Percentiles rank a stretch among this genome's conserved stretches.
These are phyloP conservation scores for Globisporangium alternatum DNA, from an alignment of 352 stramenopile genomes.

Conservation along the genomic window DNA sequence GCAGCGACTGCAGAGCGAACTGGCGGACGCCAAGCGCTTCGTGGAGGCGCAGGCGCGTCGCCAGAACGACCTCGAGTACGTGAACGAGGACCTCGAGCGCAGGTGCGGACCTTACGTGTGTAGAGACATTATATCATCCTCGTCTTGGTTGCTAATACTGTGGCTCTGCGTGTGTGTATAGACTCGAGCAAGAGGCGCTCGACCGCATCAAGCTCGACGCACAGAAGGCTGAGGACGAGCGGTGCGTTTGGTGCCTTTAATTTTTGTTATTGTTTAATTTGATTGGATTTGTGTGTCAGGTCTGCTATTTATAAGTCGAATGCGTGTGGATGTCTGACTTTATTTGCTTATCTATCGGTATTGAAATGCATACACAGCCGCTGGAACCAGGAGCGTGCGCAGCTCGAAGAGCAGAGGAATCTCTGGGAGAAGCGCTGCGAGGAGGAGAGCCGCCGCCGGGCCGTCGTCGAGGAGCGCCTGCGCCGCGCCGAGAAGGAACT, in stretches of 20 bases:
- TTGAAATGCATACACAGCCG: constrained; percentile 26
- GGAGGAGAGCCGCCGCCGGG: constrained; percentile 65
- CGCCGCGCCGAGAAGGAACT: constrained; percentile 83
- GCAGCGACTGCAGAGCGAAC: constrained; percentile 80
- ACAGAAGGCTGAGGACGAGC: constrained; percentile 80
- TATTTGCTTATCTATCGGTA: background rate
- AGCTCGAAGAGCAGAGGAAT: constrained; percentile 56
- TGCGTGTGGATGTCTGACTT: background rate
- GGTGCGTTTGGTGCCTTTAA: constrained; percentile 29
- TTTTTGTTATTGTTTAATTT: constrained; percentile 6
- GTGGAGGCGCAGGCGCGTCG: constrained; percentile 75
- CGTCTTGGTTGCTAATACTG: too few relatives aligned
- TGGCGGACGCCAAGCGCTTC: constrained; percentile 82
- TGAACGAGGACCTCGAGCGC: constrained; percentile 85
- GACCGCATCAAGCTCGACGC: constrained; percentile 82
- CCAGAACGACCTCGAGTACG: constrained; percentile 85
- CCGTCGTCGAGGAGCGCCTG: constrained; percentile 74
- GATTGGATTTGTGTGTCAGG: constrained; percentile 2
- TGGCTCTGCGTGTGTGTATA: constrained; percentile 4
- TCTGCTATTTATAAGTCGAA: constrained; percentile 6
- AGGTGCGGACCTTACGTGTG: constrained; percentile 25
- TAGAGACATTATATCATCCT: background rate
- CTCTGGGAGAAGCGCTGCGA: constrained; percentile 77
- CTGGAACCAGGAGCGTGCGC: constrained; percentile 62
- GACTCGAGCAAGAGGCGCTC: constrained; percentile 76